These are phyloP conservation scores for Pyrus hybrid DNA, from an alignment of 331 rosid genomes.

Conservation along the genomic window DNA sequence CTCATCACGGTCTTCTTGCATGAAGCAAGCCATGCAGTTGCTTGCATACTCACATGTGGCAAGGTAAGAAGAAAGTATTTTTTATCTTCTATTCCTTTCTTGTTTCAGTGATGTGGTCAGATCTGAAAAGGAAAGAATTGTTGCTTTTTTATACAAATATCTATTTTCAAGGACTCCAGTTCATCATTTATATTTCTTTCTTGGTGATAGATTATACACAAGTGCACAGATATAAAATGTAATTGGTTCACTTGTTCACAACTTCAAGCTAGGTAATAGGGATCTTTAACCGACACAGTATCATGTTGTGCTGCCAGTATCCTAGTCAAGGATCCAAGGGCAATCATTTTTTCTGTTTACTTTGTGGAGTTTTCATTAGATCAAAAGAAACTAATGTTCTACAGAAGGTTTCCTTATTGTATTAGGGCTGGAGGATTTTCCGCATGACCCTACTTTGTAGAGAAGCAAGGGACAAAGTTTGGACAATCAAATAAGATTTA, in stretches of 20 bases:
- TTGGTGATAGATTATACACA: not conserved
- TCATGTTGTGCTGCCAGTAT: not conserved
- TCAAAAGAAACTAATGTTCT: not conserved
- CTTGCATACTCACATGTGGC: slow-evolving; percentile 95
- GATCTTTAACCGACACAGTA: not conserved
- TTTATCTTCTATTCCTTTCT: not conserved
- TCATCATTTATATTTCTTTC: not conserved
- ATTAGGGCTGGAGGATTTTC: not conserved
- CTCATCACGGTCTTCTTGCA: slow-evolving; percentile 95
- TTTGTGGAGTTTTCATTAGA: not conserved
- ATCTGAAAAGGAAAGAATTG: not conserved
- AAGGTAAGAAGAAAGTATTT: slow-evolving; percentile 33
- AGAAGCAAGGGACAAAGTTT: not conserved
- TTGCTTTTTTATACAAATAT: not conserved
- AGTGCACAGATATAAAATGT: not conserved
- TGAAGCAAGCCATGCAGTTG: slow-evolving; percentile 90
- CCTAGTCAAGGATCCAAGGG: not conserved
- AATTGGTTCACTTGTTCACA: not conserved
- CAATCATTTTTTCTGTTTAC: not conserved
- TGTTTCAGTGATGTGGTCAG: slow-evolving; percentile 10
- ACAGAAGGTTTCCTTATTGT: not conserved
- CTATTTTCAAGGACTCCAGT: not conserved
- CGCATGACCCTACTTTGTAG: not conserved
- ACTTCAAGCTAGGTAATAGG: not conserved
- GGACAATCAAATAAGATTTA: not conserved